Evolutionary conservation across 2,329 filamentous ascomycete genomes (phyloP).

Genomic region (Aspergillus ibericus): DNA sequence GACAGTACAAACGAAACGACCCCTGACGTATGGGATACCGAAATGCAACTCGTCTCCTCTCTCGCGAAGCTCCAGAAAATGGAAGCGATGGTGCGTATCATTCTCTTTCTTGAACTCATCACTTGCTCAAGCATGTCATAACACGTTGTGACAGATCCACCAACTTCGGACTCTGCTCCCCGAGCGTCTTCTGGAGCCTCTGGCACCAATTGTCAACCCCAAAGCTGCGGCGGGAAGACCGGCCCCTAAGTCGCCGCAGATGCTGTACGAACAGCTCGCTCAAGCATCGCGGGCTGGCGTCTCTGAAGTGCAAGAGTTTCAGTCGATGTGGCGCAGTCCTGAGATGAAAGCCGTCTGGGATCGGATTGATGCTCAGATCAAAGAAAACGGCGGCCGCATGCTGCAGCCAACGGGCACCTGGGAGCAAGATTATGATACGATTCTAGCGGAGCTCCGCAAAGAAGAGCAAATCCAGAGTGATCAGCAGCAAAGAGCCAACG

Average conservation of each 20-base stretch:
- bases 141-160: conserved; percentile 37
- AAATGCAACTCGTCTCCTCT: conserved; percentile 41
- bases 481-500: conserved; percentile 24
- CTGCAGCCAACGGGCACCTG: conserved; percentile 41
- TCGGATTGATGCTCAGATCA: conserved; percentile 36
- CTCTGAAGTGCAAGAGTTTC: conserved; percentile 40
- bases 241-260: conserved; percentile 35
- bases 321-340: conserved; percentile 40
- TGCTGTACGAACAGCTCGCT: conserved; percentile 36
- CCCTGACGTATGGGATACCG: conserved; percentile 30
- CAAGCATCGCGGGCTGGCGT: conserved; percentile 37
- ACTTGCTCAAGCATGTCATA: conserved; percentile 3
- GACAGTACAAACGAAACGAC: neutral
- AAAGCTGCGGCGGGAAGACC: conserved; percentile 19
- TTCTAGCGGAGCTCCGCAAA: conserved; percentile 33
- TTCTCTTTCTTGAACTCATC: neutral
- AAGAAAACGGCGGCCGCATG: conserved; percentile 38
- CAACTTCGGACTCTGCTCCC: conserved; percentile 45
- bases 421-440: conserved; percentile 41
- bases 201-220: conserved; percentile 40
- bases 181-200: conserved; percentile 40
- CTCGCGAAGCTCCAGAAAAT: conserved; percentile 43
- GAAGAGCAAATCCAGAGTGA: conserved; percentile 30
- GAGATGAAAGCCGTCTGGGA: conserved; percentile 44
- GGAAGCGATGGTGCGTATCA: conserved; percentile 30